Conservation (phyloP, 805 yeast genomes). For the Barnettozyma californica region DNA sequence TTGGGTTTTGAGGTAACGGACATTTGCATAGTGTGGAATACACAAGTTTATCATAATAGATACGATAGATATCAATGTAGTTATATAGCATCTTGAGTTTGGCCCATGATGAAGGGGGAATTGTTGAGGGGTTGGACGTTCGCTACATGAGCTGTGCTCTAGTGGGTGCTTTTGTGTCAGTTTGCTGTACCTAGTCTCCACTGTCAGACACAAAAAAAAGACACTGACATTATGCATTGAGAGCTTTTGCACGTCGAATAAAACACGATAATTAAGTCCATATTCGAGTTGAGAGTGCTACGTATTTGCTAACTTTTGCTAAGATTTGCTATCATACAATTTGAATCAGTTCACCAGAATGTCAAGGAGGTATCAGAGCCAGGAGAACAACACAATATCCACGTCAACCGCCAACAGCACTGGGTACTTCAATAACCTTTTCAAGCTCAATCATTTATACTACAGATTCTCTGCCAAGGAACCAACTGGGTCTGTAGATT, state of each 20-base stretch:
- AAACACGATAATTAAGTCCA: not conserved
- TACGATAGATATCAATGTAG: not conserved
- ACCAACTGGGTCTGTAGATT: not conserved
- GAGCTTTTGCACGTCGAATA: not conserved
- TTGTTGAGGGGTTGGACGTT: no score
- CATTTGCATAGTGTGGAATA: not conserved
- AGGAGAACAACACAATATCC: not conserved
- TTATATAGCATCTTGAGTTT: no score
- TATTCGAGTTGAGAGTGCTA: no score
- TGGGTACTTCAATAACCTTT: constrained; percentile 10
- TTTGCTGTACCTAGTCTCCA: no score
- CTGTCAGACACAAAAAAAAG: no score
- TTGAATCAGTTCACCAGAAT: not conserved
- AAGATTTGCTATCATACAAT: not conserved
- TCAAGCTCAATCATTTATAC: constrained; percentile 10
- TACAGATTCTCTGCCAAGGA: constrained; percentile 2
- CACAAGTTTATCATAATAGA: not conserved
- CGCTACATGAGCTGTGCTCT: no score
- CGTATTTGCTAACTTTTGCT: not conserved
- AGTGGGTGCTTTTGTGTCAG: no score
- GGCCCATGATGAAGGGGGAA: no score
- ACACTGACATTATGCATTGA: not conserved
- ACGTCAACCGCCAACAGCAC: constrained; percentile 3
- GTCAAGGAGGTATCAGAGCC: not conserved
- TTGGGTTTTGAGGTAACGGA: not conserved